Percentiles rank a stretch among this genome's conserved stretches.
phyloP scores from a whole-genome alignment of 257 asterid genomes.

The Rehmannia glutinosa region DNA sequence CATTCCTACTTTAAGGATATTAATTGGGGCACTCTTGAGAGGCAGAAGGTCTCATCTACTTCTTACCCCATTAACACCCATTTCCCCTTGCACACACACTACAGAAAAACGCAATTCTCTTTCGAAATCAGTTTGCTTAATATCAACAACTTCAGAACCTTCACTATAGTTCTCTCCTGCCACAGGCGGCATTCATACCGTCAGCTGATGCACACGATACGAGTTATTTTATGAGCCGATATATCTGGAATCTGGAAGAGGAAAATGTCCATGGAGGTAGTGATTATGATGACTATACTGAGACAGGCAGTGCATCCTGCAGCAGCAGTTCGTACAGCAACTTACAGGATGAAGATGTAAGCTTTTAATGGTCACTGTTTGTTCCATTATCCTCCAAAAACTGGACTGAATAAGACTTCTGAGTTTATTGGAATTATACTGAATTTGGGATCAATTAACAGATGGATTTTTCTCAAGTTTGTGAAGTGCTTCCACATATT shows the following conservation, averaged over 20 bases:
- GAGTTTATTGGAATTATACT: too few relatives aligned
- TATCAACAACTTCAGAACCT: slow-evolving; percentile 9
- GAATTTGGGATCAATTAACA: too few relatives aligned
- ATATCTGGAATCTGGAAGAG: slow-evolving; percentile 88
- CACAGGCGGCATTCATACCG: slow-evolving; percentile 91
- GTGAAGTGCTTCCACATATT: too few relatives aligned
- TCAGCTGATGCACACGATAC: slow-evolving; percentile 79
- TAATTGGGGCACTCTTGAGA: slow-evolving; percentile 85
- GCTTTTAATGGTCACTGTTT: slow-evolving; percentile 10
- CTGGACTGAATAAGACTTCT: too few relatives aligned
- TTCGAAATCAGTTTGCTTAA: background rate
- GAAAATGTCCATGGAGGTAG: slow-evolving; percentile 68
- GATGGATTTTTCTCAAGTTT: too few relatives aligned
- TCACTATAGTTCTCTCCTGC: slow-evolving; percentile 17
- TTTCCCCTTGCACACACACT: background rate
- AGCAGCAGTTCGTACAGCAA: slow-evolving; percentile 73
- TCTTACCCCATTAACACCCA: background rate
- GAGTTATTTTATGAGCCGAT: slow-evolving; percentile 97
- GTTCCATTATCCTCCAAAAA: slow-evolving; percentile 4
- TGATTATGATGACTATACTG: slow-evolving; percentile 72
- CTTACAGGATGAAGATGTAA: slow-evolving; percentile 81
- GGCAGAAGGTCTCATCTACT: slow-evolving; percentile 71
- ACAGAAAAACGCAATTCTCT: background rate
- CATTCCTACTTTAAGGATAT: slow-evolving; percentile 73
- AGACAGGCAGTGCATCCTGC: slow-evolving; percentile 69